phyloP scores from a whole-genome alignment of 805 yeast genomes.

The Ogataea haglerorum region DNA sequence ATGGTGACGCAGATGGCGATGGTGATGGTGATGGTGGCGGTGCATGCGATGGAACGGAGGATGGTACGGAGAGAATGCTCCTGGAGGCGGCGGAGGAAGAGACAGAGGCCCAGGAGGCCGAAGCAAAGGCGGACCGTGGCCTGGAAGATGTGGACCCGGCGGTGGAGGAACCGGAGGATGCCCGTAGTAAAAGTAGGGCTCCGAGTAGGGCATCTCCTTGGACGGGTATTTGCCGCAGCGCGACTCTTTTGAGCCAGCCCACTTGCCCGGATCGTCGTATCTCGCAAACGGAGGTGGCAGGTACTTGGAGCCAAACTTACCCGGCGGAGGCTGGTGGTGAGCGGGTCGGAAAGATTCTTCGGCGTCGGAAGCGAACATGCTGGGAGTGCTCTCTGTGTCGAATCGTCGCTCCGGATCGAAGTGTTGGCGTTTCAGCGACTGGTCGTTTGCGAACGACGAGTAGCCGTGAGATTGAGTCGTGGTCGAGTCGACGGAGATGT shows the following conservation, averaged over 20 bases:
- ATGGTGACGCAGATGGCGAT: constrained; percentile 10
- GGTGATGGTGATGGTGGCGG: constrained; percentile 8
- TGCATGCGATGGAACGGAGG: constrained; percentile 4
- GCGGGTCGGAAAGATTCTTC: background rate
- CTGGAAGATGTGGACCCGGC: constrained; percentile 5
- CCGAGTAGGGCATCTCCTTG: background rate
- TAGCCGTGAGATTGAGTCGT: background rate
- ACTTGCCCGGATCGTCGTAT: background rate
- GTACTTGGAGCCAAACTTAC: background rate
- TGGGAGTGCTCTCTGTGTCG: background rate
- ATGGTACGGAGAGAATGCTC: constrained; percentile 2
- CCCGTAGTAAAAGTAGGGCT: constrained; percentile 10
- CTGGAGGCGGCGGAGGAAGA: constrained; percentile 4
- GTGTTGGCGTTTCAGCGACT: constrained; percentile 3
- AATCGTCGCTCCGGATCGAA: background rate
- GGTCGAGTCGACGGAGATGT: constrained; percentile 11
- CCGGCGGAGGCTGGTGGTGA: constrained; percentile 2
- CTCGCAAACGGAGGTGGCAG: constrained; percentile 1
- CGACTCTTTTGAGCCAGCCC: background rate
- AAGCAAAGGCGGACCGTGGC: background rate
- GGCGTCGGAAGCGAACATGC: background rate
- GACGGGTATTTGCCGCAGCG: background rate
- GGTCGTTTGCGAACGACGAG: constrained; percentile 1
- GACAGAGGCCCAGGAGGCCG: constrained; percentile 1
- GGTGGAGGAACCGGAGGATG: constrained; percentile 8